Percentiles rank a stretch among this genome's conserved stretches.
phyloP scores from a whole-genome alignment of 2,329 filamentous ascomycete species.

The Erysiphe pulchra region DNA sequence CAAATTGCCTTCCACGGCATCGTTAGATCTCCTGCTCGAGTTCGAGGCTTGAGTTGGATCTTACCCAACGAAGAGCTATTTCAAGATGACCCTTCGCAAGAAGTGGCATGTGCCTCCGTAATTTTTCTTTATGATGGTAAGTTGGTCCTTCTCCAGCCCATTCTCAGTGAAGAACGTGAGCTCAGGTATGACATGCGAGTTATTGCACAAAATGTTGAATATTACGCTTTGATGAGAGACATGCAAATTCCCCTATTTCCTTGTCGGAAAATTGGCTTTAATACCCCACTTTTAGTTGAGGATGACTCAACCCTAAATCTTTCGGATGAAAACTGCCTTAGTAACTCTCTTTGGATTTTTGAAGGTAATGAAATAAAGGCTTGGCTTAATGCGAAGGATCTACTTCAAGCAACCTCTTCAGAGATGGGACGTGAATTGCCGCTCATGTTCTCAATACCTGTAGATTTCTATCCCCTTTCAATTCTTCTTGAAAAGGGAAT shows the following conservation, averaged over 20 bases:
- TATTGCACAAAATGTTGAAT: conserved; percentile 87
- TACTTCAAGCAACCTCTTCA: conserved; percentile 43
- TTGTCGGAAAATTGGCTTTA: background rate
- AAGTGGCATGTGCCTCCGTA: conserved; percentile 80
- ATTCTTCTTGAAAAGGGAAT: conserved; percentile 74
- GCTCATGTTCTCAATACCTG: conserved; percentile 45
- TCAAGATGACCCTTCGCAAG: conserved; percentile 83
- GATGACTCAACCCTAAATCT: conserved; percentile 3
- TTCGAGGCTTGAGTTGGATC: conserved; percentile 87
- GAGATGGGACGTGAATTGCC: conserved; percentile 46
- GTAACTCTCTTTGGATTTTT: conserved; percentile 85
- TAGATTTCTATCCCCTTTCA: conserved; percentile 93
- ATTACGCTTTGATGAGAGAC: conserved; percentile 79
- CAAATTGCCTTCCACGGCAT: conserved; percentile 96
- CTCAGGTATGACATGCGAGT: conserved; percentile 97
- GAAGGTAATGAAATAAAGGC: conserved; percentile 65
- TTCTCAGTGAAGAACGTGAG: conserved; percentile 53
- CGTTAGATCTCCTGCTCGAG: conserved; percentile 73
- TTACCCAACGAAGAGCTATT: conserved; percentile 70
- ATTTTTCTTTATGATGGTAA: conserved; percentile 95
- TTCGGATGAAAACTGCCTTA: conserved; percentile 20
- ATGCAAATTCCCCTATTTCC: conserved; percentile 23
- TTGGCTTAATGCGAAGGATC: conserved; percentile 73
- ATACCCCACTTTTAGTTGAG: background rate
- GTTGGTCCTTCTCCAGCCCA: conserved; percentile 72